A percentile compares a stretch with the other conserved stretches of the same genome.
phyloP scores from a whole-genome alignment of 331 rosid species.

The Malus hybrid region DNA sequence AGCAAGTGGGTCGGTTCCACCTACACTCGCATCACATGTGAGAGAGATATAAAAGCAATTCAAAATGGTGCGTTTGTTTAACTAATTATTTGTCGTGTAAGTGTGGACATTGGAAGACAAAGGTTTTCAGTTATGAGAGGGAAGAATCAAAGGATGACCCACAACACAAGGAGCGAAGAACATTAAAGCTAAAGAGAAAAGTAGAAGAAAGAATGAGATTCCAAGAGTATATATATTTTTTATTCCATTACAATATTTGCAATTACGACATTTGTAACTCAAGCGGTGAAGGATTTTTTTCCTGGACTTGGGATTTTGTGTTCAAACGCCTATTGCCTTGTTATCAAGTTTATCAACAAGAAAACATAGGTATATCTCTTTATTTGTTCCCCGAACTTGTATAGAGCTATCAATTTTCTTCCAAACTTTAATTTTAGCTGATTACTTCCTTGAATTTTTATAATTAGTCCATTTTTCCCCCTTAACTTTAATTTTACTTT shows the following conservation, averaged over 20 bases:
- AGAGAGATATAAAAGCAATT: neutral
- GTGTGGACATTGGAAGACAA: neutral
- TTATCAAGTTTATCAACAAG: too few relatives aligned
- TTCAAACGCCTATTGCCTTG: too few relatives aligned
- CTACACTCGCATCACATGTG: neutral
- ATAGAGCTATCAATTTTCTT: too few relatives aligned
- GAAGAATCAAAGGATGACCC: neutral
- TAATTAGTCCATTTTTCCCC: too few relatives aligned
- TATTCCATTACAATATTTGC: neutral
- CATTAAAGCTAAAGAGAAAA: constrained; percentile 1
- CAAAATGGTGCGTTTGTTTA: neutral
- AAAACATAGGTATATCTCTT: too few relatives aligned
- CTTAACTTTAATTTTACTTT: too few relatives aligned
- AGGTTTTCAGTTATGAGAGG: neutral
- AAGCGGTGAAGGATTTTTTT: too few relatives aligned
- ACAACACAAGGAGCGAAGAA: neutral
- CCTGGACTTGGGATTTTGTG: too few relatives aligned
- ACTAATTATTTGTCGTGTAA: constrained; percentile 3
- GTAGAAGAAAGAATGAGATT: constrained; percentile 5
- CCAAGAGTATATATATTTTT: neutral
- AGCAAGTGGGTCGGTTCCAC: constrained; percentile 27
- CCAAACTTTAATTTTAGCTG: too few relatives aligned
- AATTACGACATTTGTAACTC: neutral
- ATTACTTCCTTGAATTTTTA: too few relatives aligned
- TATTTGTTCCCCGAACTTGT: too few relatives aligned